Percentiles rank a stretch among this genome's conserved stretches.
These are phyloP conservation scores for Leucocoprinus sp. DNA, from an alignment of 768 basidiomycete species.

Conservation along the genomic window DNA sequence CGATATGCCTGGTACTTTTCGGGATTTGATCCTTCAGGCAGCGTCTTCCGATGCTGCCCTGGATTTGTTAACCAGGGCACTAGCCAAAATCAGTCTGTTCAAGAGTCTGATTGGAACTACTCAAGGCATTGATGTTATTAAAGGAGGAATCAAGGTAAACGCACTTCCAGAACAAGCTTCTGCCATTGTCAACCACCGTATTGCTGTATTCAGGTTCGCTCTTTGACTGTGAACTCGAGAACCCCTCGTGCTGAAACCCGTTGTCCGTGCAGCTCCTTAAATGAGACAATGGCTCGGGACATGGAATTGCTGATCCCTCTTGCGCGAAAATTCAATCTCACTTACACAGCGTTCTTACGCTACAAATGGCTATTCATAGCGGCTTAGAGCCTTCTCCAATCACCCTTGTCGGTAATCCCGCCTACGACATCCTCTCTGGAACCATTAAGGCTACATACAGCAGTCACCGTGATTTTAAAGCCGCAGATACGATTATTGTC, in stretches of 20 bases:
- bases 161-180: constrained; percentile 70
- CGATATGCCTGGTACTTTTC: constrained; percentile 38
- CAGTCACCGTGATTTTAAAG: constrained; percentile 31
- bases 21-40: constrained; percentile 40
- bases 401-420: constrained; percentile 37
- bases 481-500: constrained; percentile 31
- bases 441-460: constrained; percentile 58
- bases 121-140: constrained; percentile 67
- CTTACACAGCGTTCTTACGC: constrained; percentile 50
- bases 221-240: not conserved
- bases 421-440: constrained; percentile 49
- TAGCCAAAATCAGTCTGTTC: constrained; percentile 30
- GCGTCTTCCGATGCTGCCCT: constrained; percentile 43
- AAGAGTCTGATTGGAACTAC: constrained; percentile 57
- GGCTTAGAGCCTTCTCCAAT: constrained; percentile 63
- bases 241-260: not conserved
- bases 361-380: constrained; percentile 41
- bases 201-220: constrained; percentile 48
- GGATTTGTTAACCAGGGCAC: constrained; percentile 37
- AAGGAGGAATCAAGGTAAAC: constrained; percentile 67
- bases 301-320: constrained; percentile 36
- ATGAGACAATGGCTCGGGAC: constrained; percentile 18
- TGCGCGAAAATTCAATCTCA: constrained; percentile 46
- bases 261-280: constrained; percentile 26
- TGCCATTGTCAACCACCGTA: constrained; percentile 67